Evolutionary conservation across 108 stramenopile species (phyloP), one percentile per base, ranked within the genome.

Genomic region (Ochromonas danica): DNA sequence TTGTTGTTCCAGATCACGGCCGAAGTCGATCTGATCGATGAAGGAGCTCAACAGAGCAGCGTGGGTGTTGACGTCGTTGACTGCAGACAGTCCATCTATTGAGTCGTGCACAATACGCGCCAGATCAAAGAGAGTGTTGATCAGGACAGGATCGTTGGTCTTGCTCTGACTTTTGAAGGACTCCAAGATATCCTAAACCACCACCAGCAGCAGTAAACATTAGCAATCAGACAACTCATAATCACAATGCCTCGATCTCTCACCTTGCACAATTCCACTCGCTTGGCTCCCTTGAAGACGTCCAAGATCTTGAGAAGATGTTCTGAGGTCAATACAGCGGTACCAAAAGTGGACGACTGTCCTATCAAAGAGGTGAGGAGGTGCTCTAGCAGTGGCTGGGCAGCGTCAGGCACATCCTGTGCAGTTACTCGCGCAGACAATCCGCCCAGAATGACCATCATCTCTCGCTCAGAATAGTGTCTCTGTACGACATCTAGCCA

Each of bases 1-100:
- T 78, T 83, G 82, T 62, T 43, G 70, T 71, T 83, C 82, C 62
- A 83, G 42, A 72, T 83, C 82, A 36, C 61, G 70, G 0, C 82
- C 82, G 72, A 71, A 83, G 51, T 83, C 77, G 61, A 83, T 39
- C 36, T 28, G 28, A 39, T 39, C 61, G 41, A 80, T 70, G 82
- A 83, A 83, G 70, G 51, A 60, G 70, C 70, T 39, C 33, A 83
- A 42, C 42, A 83, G 71, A 0, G 0, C 28, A 17, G 82, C 27
- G 42, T 30, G 25, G 82, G 78, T 62, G 38, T 43, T 41, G 40
- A 35, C 51, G 62, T 83, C 82, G 42, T 67, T 65, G 27, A 45
- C 40, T 62, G 79, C 42, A 41, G 63, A 31, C 10, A 83, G 70
- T n/a, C 61, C 39, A 61, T 83, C 82, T 14, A 83, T 33, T 43